phyloP scores from a whole-genome alignment of 768 basidiomycete genomes.

The Suillus lakei region DNA sequence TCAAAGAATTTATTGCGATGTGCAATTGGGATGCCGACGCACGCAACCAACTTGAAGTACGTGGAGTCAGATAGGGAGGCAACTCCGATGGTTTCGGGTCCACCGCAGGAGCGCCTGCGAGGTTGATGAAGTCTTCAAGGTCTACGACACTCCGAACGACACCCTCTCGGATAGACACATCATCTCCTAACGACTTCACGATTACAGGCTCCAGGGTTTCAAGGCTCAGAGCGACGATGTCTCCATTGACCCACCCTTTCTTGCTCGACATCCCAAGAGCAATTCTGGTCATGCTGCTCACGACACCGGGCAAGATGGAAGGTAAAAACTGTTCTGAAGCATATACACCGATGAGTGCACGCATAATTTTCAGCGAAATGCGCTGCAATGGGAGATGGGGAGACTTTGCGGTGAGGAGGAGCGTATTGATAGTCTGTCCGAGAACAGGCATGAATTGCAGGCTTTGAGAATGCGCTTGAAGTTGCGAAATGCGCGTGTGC shows the following conservation, averaged over 20 bases:
- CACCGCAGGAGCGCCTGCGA: slow-evolving; percentile 22
- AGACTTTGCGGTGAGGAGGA: slow-evolving; percentile 65
- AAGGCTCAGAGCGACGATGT: slow-evolving; percentile 63
- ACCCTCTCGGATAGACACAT: slow-evolving; percentile 65
- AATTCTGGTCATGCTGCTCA: slow-evolving; percentile 77
- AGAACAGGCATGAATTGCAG: slow-evolving; percentile 72
- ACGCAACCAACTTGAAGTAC: slow-evolving; percentile 79
- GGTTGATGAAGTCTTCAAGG: slow-evolving; percentile 64
- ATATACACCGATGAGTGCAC: slow-evolving; percentile 53
- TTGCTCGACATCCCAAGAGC: slow-evolving; percentile 56
- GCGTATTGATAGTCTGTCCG: slow-evolving; percentile 79
- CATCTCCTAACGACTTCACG: slow-evolving; percentile 66
- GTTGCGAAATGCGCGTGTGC: slow-evolving; percentile 41
- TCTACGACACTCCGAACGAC: slow-evolving; percentile 56
- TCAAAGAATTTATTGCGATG: slow-evolving; percentile 79
- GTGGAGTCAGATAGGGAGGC: slow-evolving; percentile 51
- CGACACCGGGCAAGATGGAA: slow-evolving; percentile 84
- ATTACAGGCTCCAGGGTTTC: slow-evolving; percentile 59
- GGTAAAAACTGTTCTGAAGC: slow-evolving; percentile 56
- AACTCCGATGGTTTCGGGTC: slow-evolving; percentile 28
- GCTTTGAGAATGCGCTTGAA: slow-evolving; percentile 45
- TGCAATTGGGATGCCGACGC: slow-evolving; percentile 84
- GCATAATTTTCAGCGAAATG: slow-evolving; percentile 61
- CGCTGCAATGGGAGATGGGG: slow-evolving; percentile 64
- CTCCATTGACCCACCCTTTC: slow-evolving; percentile 77